Percentiles rank a stretch among this genome's conserved stretches.
phyloP scores from a whole-genome alignment of 352 stramenopile genomes.

The Phytophthora nicotianae region DNA sequence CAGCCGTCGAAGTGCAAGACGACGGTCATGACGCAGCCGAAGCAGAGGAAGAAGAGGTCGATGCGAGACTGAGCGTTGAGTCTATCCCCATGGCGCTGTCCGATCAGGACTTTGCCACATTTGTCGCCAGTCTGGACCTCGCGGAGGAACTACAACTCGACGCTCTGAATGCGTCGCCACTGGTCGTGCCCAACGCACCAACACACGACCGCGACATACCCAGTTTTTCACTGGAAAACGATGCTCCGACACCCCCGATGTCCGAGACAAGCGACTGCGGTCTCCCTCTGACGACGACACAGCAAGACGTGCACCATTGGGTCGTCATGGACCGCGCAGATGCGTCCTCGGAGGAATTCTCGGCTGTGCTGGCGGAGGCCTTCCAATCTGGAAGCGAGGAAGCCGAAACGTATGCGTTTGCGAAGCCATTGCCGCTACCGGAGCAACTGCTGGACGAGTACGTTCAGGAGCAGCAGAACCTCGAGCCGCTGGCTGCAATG shows the following conservation, averaged over 20 bases:
- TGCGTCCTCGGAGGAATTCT: slow-evolving; percentile 33
- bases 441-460: slow-evolving; percentile 26
- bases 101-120: slow-evolving; percentile 33
- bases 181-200: slow-evolving; percentile 23
- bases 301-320: slow-evolving; percentile 39
- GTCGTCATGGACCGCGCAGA: slow-evolving; percentile 36
- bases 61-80: slow-evolving; percentile 16
- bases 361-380: slow-evolving; percentile 14
- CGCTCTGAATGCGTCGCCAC: slow-evolving; percentile 9
- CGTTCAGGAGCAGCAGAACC: slow-evolving; percentile 13
- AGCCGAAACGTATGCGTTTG: slow-evolving; percentile 6
- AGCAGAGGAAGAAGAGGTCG: slow-evolving; percentile 3
- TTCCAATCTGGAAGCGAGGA: slow-evolving; percentile 13
- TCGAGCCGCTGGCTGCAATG: not conserved
- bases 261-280: slow-evolving; percentile 4
- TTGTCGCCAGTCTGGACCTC: slow-evolving; percentile 33
- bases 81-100: slow-evolving; percentile 27
- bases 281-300: slow-evolving; percentile 17
- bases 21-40: not conserved
- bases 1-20: slow-evolving; percentile 10
- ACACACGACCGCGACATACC: slow-evolving; percentile 5
- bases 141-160: slow-evolving; percentile 26
- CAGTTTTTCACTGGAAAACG: slow-evolving; percentile 18
- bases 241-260: not conserved
- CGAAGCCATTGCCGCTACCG: slow-evolving; percentile 10